Evolutionary conservation across 192 early-diverging fungal genomes (phyloP).

Genomic region (Rhizophagus sp.): DNA sequence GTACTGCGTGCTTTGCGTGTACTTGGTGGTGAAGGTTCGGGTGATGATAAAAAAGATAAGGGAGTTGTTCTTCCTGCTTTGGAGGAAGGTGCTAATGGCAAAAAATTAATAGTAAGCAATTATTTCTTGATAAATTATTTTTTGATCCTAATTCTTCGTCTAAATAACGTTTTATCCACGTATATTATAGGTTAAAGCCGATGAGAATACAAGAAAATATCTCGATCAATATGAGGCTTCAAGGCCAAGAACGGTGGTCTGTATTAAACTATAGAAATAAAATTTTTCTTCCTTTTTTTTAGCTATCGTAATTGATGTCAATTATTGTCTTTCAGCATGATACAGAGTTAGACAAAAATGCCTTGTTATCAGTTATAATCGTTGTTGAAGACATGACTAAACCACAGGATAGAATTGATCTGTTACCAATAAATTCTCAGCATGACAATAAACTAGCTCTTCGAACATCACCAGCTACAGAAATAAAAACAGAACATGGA

Average conservation of each 20-base stretch:
- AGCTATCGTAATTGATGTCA: background rate
- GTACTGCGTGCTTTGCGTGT: constrained; percentile 65
- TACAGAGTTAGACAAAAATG: constrained; percentile 50
- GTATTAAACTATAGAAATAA: background rate
- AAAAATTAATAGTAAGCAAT: constrained; percentile 50
- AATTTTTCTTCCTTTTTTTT: no score
- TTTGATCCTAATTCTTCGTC: background rate
- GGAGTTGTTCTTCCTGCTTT: constrained; percentile 43
- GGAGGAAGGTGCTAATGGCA: constrained; percentile 40
- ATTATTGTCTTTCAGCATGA: constrained; percentile 36
- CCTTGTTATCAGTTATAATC: constrained; percentile 44
- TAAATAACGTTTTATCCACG: constrained; percentile 21
- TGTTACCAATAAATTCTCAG: constrained; percentile 8
- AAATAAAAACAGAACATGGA: constrained; percentile 16
- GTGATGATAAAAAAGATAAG: constrained; percentile 32
- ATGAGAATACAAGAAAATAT: constrained; percentile 40
- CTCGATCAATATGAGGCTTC: constrained; percentile 42
- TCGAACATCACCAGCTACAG: constrained; percentile 21
- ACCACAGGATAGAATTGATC: constrained; percentile 17
- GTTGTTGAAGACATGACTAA: constrained; percentile 48
- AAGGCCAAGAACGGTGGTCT: constrained; percentile 42
- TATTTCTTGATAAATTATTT: background rate
- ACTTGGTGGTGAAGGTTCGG: constrained; percentile 60
- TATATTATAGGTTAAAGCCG: constrained; percentile 32
- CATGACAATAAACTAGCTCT: constrained; percentile 9